These are phyloP conservation scores for Pisolithus marmoratus DNA, from an alignment of 768 basidiomycete genomes.

Conservation along the genomic window DNA sequence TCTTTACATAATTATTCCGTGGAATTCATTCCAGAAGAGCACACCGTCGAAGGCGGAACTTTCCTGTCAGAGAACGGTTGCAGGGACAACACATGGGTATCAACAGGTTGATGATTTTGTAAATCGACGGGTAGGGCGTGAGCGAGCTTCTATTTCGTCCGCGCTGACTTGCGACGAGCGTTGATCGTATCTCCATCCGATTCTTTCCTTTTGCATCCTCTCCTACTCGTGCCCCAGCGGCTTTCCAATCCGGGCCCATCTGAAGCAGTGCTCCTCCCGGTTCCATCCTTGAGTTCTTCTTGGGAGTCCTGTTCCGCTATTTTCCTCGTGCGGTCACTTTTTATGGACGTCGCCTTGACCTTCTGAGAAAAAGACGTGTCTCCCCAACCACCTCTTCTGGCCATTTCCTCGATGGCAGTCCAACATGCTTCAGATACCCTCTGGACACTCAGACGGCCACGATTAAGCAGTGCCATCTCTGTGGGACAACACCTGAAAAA, in stretches of 20 bases:
- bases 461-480: conserved; percentile 76
- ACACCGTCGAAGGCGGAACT: no score
- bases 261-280: conserved; percentile 4
- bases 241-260: not conserved
- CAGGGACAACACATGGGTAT: not conserved
- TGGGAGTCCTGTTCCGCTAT: not conserved
- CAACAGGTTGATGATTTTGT: not conserved
- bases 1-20: no score
- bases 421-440: conserved; percentile 64
- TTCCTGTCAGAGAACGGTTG: no score
- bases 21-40: not conserved
- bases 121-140: not conserved
- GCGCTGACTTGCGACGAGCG: conserved; percentile 18
- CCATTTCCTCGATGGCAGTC: conserved; percentile 52
- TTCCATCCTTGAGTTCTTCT: not conserved
- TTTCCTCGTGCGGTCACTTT: not conserved
- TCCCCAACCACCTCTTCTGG: conserved; percentile 78
- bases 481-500: conserved; percentile 11
- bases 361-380: conserved; percentile 37
- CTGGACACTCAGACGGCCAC: conserved; percentile 87
- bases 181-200: not conserved
- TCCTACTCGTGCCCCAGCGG: not conserved
- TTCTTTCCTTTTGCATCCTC: conserved; percentile 21
- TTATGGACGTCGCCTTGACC: conserved; percentile 1
- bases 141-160: conserved; percentile 7